Base-by-base conservation (phyloP, 106 monocot genomes). In the Apostasia shenzhenica region DNA sequence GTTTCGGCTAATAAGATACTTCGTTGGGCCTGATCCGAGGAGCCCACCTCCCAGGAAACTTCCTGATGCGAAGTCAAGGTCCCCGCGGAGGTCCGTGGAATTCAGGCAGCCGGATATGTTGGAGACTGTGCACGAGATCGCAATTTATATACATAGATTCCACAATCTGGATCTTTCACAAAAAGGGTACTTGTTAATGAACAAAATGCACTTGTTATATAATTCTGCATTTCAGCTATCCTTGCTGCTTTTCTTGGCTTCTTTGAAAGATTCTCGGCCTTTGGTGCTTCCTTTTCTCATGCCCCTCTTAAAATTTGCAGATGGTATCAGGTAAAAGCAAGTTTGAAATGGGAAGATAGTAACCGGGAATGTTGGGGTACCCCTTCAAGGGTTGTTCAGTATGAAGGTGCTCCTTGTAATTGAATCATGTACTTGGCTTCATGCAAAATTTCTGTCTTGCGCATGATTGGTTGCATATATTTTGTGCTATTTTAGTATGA, bases 101-200 rank as follows among this genome's bases (percentile, higher is more conserved):
- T 83, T 92, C 75, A 68, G 52, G 72, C 77, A 76, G 79, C 85
- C 87, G 12, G 83, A 90, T 63, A 85, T 99, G 87, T 71, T 87
- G 74, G 99, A 99, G 71, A 90, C 87, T 37, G 63, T 75, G 60
- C 90, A 99, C 70, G 99, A 99, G 83, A 80, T 93, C 59, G 93
- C 93, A 55, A 82, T 93, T 69, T 99, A 99, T 63, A 84, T 99
- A 53, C 93, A 99, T 61, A 77, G 87, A 38, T 99, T 99, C 72
- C 99, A 99, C 67, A 99, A 99, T 73, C 90, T 99, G 45, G 99
- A 99, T 85, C 93, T 99, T 57, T 93, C 93, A 78, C 93, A 90
- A 75, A 93, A 99, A 80, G 99, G 93, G 99, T 99, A 76, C 37
- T 14, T 54, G 7, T 48, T 26, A 26, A 26, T 26, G 26, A 26